Base-by-base conservation (phyloP, 352 stramenopile species). In the Pythium volutum region DNA sequence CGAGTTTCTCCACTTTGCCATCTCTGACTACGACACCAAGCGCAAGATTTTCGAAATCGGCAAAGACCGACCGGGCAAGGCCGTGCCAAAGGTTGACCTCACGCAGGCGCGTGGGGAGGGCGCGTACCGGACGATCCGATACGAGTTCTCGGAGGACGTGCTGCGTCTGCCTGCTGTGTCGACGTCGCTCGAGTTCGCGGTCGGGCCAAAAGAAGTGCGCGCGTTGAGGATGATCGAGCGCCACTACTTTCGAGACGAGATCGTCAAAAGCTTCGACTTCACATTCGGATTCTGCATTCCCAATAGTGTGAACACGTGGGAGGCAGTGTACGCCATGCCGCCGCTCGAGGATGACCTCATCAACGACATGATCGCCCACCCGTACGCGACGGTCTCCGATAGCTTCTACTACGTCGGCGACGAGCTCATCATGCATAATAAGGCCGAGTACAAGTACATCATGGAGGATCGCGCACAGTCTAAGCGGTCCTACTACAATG, bases 211-310 rank as follows among this genome's bases (percentile, higher is more conserved):
- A 58, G 87, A 96, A 65, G 74, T 98, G 51, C 75, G 84, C 55
- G 88, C 87, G 46, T 92, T 98, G 66, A 79, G 95, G 43, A 98
- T 98, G 96, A 97, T 98, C 60, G 93, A 98, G 71, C 83, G 96
- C 47, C 95, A 98, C 74, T 98, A 98, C 75, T 98, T 98, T 67
- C 80, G 89, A 49, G 85, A 98, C 64, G 74, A 97, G 67, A 95
- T 98, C 62, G 76, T 97, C 70, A 98, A 98, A 73, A 97, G 89
- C 72, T 98, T 95, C 69, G 92, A 98, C 76, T 98, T 98, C 54
- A 94, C 76, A 51, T 98, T 98, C 64, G 96, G 93, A 20, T 98
- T 98, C 70, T 98, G 93, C 73, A 98, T 98, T 66, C 96, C 95
- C 3, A 89, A 79, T 55, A 98, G 88, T 55, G 93, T 94, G 6